These are phyloP conservation scores for Trichothecium sympodiale DNA, from an alignment of 2,329 filamentous ascomycete species.

Conservation along the genomic window DNA sequence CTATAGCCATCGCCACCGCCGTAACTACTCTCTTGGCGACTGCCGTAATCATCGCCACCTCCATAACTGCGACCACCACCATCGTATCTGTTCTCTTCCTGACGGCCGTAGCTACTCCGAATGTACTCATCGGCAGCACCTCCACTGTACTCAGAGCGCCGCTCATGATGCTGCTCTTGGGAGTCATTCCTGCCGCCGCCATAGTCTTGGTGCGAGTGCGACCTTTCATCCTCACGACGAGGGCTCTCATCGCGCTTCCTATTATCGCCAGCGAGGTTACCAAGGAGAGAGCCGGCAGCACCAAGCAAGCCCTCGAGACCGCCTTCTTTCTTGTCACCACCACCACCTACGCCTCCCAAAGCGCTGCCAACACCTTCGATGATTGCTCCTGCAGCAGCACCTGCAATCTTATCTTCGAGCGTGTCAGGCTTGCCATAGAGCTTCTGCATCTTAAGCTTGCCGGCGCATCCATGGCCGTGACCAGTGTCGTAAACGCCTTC, in stretches of 20 bases:
- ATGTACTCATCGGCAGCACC: slow-evolving; percentile 1
- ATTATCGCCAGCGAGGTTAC: slow-evolving; percentile 44
- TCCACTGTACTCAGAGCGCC: slow-evolving; percentile 5
- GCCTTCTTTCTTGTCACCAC: slow-evolving; percentile 41
- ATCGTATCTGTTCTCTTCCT: slow-evolving; percentile 5
- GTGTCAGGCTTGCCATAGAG: slow-evolving; percentile 39
- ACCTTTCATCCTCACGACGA: slow-evolving; percentile 33
- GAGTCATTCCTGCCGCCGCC: slow-evolving; percentile 11
- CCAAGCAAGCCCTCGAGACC: slow-evolving; percentile 61
- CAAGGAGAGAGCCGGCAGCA: slow-evolving; percentile 54
- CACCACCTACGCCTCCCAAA: slow-evolving; percentile 12
- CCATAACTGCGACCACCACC: slow-evolving; percentile 8
- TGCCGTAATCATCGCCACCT: slow-evolving; percentile 4
- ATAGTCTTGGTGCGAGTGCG: slow-evolving; percentile 10
- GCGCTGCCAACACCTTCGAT: slow-evolving; percentile 46
- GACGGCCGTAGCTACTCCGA: slow-evolving; percentile 3
- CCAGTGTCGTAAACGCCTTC: slow-evolving; percentile 74
- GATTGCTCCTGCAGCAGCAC: slow-evolving; percentile 43
- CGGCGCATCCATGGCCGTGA: slow-evolving; percentile 71
- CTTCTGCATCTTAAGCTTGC: slow-evolving; percentile 71
- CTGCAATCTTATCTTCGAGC: slow-evolving; percentile 44
- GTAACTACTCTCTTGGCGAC: slow-evolving; percentile 11
- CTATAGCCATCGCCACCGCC: slow-evolving; percentile 12
- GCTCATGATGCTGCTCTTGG: slow-evolving; percentile 10
- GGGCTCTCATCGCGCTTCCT: slow-evolving; percentile 43